Conservation (phyloP, 768 basidiomycete genomes). For the Astraeus odoratus region DNA sequence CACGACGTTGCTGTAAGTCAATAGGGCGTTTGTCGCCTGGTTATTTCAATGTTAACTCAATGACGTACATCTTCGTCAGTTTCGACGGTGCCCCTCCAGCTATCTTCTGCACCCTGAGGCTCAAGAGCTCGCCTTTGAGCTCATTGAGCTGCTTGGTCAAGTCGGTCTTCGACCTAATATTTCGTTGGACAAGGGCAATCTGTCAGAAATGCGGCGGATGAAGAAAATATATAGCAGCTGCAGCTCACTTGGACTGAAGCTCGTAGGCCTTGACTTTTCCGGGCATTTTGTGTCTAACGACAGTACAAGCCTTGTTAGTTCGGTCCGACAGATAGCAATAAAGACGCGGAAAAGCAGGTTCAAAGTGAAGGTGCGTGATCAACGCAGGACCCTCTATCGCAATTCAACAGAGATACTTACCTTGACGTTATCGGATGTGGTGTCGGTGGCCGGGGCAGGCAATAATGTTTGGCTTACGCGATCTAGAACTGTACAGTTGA, state of each 20-base stretch:
- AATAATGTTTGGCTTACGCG: constrained; percentile 24
- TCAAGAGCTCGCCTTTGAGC: constrained; percentile 91
- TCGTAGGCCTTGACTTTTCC: constrained; percentile 95
- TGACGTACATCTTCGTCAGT: constrained; percentile 89
- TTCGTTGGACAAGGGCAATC: constrained; percentile 5
- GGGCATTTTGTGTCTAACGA: constrained; percentile 54
- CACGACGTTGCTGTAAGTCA: constrained; percentile 68
- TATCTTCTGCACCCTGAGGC: constrained; percentile 96
- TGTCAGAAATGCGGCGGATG: neutral
- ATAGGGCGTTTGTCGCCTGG: neutral
- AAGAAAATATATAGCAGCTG: neutral
- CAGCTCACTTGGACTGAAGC: constrained; percentile 85
- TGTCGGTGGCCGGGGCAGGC: constrained; percentile 22
- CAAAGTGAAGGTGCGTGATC: neutral
- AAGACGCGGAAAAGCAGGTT: constrained; percentile 1
- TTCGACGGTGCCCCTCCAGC: constrained; percentile 93
- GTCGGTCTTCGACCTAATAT: constrained; percentile 87
- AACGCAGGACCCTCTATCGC: neutral
- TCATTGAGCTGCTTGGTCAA: constrained; percentile 89
- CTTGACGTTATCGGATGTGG: constrained; percentile 29
- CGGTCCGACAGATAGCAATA: neutral
- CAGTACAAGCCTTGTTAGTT: constrained; percentile 4
- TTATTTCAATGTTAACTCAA: neutral
- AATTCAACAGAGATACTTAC: constrained; percentile 21
- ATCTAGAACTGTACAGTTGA: constrained; percentile 34